Conservation (phyloP, 73 alveolate species). For the Paramecium sonneborni region DNA sequence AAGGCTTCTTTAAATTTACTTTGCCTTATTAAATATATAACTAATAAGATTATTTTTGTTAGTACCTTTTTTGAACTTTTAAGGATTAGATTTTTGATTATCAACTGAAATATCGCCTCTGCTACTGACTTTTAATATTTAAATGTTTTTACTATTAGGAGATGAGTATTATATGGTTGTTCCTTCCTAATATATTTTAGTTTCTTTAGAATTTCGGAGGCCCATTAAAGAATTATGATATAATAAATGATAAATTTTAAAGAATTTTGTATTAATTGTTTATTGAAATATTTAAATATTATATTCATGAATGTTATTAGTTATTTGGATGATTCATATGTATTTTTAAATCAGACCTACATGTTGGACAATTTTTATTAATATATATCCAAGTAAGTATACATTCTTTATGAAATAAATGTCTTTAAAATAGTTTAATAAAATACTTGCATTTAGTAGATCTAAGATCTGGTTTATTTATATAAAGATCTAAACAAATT, state of each 20-base stretch:
- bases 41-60: background rate
- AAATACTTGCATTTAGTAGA: background rate
- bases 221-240: background rate
- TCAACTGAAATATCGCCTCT: background rate
- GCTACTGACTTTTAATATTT: background rate
- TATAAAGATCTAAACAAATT: background rate
- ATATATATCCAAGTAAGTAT: background rate
- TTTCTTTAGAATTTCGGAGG: background rate
- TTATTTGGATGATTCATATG: background rate
- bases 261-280: background rate
- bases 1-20: background rate
- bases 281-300: background rate
- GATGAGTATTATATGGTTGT: background rate
- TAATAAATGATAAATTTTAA: background rate
- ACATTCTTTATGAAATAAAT: background rate
- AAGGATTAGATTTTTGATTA: background rate
- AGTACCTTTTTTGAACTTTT: background rate
- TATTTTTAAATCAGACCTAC: background rate
- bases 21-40: background rate
- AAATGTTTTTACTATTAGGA: background rate
- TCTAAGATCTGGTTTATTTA: background rate
- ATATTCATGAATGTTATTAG: background rate
- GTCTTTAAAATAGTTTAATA: background rate
- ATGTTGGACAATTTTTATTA: background rate
- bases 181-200: background rate